A percentile compares a stretch with the other conserved stretches of the same genome.
Evolutionary conservation across 768 basidiomycete genomes (phyloP).

Genomic region (Suillus fuscotomentosus): DNA sequence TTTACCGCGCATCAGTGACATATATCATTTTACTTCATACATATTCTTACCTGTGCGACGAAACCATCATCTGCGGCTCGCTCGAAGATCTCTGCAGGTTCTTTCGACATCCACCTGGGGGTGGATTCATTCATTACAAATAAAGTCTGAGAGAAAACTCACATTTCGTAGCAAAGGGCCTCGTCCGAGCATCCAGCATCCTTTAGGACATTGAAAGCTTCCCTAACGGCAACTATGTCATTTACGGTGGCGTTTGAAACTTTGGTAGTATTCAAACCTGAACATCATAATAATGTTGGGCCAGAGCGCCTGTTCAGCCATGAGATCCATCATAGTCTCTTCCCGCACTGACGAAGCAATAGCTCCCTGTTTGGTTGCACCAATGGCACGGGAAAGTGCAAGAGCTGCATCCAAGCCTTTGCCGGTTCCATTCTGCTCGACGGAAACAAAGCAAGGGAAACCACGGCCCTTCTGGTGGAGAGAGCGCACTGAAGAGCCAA

Average conservation of each 20-base stretch:
- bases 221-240: constrained; percentile 32
- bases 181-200: constrained; percentile 67
- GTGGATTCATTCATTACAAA: background rate
- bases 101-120: constrained; percentile 69
- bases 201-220: constrained; percentile 60
- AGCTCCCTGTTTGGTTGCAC: constrained; percentile 62
- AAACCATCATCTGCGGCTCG: constrained; percentile 67
- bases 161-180: constrained; percentile 67
- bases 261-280: constrained; percentile 31
- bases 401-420: constrained; percentile 45
- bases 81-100: constrained; percentile 69
- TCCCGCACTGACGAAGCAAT: constrained; percentile 61
- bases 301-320: constrained; percentile 67
- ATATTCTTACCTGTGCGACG: constrained; percentile 44
- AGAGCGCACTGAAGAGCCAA: constrained; percentile 63
- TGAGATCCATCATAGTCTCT: constrained; percentile 64
- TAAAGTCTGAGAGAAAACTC: constrained; percentile 6
- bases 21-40: background rate
- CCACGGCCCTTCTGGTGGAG: constrained; percentile 58
- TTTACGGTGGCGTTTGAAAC: background rate
- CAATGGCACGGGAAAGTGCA: constrained; percentile 55
- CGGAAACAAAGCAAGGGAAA: constrained; percentile 65
- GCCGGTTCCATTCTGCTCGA: constrained; percentile 59
- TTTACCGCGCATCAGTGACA: background rate
- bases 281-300: constrained; percentile 66